Evolutionary conservation across 2,329 filamentous ascomycete genomes (phyloP), one percentile per base, ranked within the genome.

Genomic region (Ophiosphaerella korrae): DNA sequence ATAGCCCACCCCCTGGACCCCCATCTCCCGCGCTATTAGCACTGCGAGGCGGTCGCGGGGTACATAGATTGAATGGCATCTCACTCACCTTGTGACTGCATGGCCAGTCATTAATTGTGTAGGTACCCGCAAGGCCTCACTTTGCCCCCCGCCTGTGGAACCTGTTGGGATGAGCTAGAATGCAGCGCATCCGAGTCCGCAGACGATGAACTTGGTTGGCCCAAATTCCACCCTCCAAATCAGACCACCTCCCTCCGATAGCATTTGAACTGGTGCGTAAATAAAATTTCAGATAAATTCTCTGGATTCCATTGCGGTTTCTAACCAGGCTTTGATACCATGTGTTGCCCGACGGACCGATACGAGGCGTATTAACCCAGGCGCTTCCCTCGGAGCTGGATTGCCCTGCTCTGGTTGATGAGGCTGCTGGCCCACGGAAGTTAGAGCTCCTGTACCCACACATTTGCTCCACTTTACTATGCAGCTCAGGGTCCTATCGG

Each of bases 51-150:
- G 37, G 46, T 56, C 62, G 68, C 66, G 67, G 66, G 68, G 66
- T 66, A 68, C 67, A 62, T 72, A 65, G 60, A 72, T 70, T 60
- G 66, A 56, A 57, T 68, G 63, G 52, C 54, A 65, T 66, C 18
- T 21, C 18, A 21, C 18, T 21, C 5, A 21, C 18, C 18, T 21
- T 21, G 18, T 21, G 18, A 4, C 18, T 21, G 18, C 18, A 21
- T 4, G 18, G 18, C 18, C 18, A 21, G 18, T 21, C 18, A 21
- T 4, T 21, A 4, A 4, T 21, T 21, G 18, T 21, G 18, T 21
- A 21, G 18, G 18, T 21, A 21, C 18, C 18, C 18, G 18, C 35
- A 29, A 21, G 14, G 41, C 29, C 8, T 31, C 48, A 9, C 11
- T 38, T 51, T 51, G 45, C 51, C 40, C 42, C 48, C 58, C 55